These are phyloP conservation scores for Xerocomus nothofagi DNA, from an alignment of 1,284 basidiomycete genomes.

Conservation along the genomic window DNA sequence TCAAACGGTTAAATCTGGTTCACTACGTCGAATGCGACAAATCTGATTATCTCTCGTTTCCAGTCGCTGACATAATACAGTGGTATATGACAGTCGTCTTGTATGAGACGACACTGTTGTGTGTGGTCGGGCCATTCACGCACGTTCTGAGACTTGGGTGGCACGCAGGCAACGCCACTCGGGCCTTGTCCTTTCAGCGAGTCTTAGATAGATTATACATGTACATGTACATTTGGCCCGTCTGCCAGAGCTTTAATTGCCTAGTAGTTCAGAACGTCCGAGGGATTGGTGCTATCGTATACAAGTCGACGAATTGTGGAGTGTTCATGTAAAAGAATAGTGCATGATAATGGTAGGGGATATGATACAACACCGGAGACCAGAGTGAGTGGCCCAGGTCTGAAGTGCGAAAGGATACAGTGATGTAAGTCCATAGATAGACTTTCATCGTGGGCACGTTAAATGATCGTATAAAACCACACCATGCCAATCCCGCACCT, in stretches of 20 bases:
- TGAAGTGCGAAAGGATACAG: neutral
- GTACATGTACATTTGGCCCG: no score
- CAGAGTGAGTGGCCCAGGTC: neutral
- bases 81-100: no score
- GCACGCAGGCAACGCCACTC: neutral
- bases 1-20: no score
- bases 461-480: neutral
- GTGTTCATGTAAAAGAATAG: neutral
- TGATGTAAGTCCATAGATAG: neutral
- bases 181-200: neutral
- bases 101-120: no score
- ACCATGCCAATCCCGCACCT: neutral
- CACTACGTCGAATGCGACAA: no score
- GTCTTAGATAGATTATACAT: neutral
- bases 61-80: no score
- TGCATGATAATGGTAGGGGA: constrained; percentile 1
- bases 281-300: neutral
- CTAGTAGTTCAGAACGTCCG: neutral
- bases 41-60: no score
- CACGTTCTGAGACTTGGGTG: neutral
- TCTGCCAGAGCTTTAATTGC: no score
- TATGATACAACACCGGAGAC: constrained; percentile 7
- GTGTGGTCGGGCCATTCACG: neutral
- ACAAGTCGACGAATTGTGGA: neutral
- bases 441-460: neutral